A percentile compares a stretch with the other conserved stretches of the same genome.
phyloP scores from a whole-genome alignment of 257 asterid species.

The Cinchona pubescens region DNA sequence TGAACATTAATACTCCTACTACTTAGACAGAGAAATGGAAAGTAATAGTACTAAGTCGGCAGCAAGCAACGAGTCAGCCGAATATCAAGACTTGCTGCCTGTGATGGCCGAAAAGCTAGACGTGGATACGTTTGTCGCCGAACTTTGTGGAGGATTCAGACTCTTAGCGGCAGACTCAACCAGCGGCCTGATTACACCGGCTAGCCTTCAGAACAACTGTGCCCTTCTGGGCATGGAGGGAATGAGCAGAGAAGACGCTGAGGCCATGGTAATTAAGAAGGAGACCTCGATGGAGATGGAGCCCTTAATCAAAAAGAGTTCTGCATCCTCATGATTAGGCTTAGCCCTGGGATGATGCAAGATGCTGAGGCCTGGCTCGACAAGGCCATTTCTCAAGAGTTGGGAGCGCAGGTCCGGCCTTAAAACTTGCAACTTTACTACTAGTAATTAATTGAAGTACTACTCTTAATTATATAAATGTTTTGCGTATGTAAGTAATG shows the following conservation, averaged over 20 bases:
- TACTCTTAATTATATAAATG: no score
- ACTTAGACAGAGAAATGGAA: slow-evolving; percentile 2
- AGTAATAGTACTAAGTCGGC: slow-evolving; percentile 27
- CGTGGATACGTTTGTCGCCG: slow-evolving; percentile 44
- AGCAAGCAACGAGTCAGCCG: slow-evolving; percentile 20
- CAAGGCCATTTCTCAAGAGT: slow-evolving; percentile 52
- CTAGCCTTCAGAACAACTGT: slow-evolving; percentile 51
- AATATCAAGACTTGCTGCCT: slow-evolving; percentile 57
- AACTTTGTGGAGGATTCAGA: slow-evolving; percentile 39
- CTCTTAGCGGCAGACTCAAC: slow-evolving; percentile 52
- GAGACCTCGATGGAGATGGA: slow-evolving; percentile 73
- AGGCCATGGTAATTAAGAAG: slow-evolving; percentile 68
- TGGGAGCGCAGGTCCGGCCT: slow-evolving; percentile 3
- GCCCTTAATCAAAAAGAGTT: slow-evolving; percentile 62
- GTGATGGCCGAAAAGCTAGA: slow-evolving; percentile 82
- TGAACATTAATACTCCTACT: no score
- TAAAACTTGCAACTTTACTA: no score
- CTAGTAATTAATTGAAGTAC: no score
- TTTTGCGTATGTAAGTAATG: not conserved
- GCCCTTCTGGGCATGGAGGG: slow-evolving; percentile 53
- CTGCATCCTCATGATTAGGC: slow-evolving; percentile 78
- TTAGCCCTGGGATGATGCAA: slow-evolving; percentile 82
- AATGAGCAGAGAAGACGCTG: slow-evolving; percentile 60
- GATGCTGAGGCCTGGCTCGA: slow-evolving; percentile 83
- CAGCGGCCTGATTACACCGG: slow-evolving; percentile 51